A percentile compares a stretch with the other conserved stretches of the same genome.
Conservation (phyloP, 306 rosid genomes). For the Carpinus viminea region DNA sequence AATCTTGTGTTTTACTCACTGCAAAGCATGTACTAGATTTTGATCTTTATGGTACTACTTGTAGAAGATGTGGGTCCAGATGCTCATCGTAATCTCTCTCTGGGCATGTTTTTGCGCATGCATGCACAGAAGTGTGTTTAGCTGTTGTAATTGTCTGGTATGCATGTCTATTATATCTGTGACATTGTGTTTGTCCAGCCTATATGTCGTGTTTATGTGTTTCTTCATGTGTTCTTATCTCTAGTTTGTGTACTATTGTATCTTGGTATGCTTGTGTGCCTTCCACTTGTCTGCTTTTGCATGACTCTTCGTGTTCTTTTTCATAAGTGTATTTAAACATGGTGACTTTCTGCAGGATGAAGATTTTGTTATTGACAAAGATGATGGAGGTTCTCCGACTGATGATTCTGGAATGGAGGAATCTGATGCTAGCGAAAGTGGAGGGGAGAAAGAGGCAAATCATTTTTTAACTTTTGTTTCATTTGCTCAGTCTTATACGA, state of each 20-base stretch:
- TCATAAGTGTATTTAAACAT: conserved; percentile 9
- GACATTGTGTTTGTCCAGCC: background rate
- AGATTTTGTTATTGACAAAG: conserved; percentile 82
- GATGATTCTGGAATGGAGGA: conserved; percentile 96
- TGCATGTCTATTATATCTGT: background rate
- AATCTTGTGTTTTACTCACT: no score
- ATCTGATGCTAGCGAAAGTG: conserved; percentile 78
- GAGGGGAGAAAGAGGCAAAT: conserved; percentile 77
- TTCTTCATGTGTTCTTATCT: background rate
- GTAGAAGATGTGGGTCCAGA: no score
- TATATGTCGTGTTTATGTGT: background rate
- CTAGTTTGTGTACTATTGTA: conserved; percentile 16
- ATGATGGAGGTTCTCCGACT: conserved; percentile 94
- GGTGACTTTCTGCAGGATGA: conserved; percentile 62
- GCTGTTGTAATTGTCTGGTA: background rate
- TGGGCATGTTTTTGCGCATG: no score
- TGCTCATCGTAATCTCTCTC: no score
- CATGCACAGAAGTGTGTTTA: no score
- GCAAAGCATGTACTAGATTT: no score
- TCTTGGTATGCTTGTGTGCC: conserved; percentile 2
- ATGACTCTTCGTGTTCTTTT: conserved; percentile 21
- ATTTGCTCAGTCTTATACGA: conserved; percentile 6
- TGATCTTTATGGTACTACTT: no score
- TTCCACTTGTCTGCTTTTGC: background rate
- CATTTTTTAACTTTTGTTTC: conserved; percentile 3